A percentile compares a stretch with the other conserved stretches of the same genome.
Conservation (phyloP, 1,284 basidiomycete genomes). For the Puccinia hordei region DNA sequence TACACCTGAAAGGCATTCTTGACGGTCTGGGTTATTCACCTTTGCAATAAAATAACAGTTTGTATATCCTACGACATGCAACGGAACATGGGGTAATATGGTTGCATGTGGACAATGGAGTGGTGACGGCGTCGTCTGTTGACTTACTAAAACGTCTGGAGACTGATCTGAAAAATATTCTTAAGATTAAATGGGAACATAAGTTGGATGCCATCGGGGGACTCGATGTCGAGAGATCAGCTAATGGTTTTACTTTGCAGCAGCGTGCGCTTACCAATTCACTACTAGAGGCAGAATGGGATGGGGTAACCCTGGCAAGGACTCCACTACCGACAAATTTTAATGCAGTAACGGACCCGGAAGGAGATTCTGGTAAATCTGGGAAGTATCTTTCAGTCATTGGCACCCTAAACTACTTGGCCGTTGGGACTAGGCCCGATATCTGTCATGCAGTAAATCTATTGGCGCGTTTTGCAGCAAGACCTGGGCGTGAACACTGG, state of each 20-base stretch:
- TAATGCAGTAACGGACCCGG: not conserved
- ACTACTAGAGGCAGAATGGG: not conserved
- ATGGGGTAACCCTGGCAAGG: not conserved
- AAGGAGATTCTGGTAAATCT: not conserved
- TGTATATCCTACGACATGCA: not conserved
- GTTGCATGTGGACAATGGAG: conserved; percentile 34
- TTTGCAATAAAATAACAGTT: not conserved
- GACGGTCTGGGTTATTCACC: not conserved
- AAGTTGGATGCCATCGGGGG: not conserved
- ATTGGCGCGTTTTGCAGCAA: not conserved
- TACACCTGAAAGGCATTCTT: not conserved
- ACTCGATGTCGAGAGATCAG: not conserved
- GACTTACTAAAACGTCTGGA: not conserved
- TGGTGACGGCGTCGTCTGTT: not conserved
- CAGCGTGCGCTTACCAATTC: not conserved
- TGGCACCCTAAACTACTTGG: too few species aligned
- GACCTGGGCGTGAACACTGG: not conserved
- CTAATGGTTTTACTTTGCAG: not conserved
- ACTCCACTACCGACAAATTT: not conserved
- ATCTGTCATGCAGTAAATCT: too few species aligned
- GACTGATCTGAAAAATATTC: not conserved
- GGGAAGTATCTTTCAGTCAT: too few species aligned
- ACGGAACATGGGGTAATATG: not conserved
- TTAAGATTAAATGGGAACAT: not conserved
- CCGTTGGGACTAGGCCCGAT: too few species aligned